These are phyloP conservation scores for Eutrema japonicum DNA, from an alignment of 345 rosid genomes.

Conservation along the genomic window DNA sequence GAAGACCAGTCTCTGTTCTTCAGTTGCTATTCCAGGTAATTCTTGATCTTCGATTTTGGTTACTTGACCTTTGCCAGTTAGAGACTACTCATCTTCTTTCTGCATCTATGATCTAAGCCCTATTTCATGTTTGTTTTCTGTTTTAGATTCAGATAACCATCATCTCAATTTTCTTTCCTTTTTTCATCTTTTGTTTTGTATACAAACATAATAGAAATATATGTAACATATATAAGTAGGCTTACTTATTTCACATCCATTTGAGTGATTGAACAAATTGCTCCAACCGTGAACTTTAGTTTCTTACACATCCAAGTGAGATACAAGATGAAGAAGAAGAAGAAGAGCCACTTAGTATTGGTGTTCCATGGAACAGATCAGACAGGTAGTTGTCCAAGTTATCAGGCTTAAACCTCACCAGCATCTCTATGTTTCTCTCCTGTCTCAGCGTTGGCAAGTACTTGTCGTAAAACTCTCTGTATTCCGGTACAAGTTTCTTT, in stretches of 20 bases:
- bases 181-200: background rate
- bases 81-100: no score
- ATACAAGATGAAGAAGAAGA: slow-evolving; percentile 39
- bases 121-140: no score
- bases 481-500: slow-evolving; percentile 57
- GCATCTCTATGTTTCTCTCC: slow-evolving; percentile 47
- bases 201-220: no score
- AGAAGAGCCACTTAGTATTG: slow-evolving; percentile 39
- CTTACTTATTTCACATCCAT: slow-evolving; percentile 7
- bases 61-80: no score
- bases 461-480: slow-evolving; percentile 55
- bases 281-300: background rate
- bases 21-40: no score
- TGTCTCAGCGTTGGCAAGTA: slow-evolving; percentile 34
- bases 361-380: slow-evolving; percentile 60
- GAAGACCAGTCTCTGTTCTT: no score
- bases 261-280: background rate
- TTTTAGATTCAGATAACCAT: no score
- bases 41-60: no score
- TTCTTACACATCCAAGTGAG: slow-evolving; percentile 41
- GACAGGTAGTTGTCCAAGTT: slow-evolving; percentile 67
- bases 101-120: no score
- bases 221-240: background rate
- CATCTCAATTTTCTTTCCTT: no score
- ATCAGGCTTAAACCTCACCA: slow-evolving; percentile 55